Conservation (phyloP, 1,284 basidiomycete genomes). For the Trichosporon asahii region DNA sequence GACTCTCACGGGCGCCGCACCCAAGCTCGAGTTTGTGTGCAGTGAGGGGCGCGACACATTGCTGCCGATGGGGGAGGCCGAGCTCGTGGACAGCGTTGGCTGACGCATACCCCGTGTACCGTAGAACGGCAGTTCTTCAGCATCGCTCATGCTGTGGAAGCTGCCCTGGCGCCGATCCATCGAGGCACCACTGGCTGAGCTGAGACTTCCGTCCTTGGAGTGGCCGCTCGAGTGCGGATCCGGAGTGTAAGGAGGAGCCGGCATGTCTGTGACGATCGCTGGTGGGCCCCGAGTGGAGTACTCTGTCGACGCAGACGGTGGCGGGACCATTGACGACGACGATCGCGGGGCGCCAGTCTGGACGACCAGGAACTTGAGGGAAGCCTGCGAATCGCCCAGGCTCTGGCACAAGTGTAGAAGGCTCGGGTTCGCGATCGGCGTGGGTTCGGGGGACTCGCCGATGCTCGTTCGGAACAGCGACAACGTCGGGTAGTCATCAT, state of each 20-base stretch:
- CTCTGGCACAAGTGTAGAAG: slow-evolving; percentile 69
- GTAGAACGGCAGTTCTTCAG: background rate
- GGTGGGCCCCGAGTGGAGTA: slow-evolving; percentile 17
- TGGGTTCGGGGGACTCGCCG: slow-evolving; percentile 67
- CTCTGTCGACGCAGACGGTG: slow-evolving; percentile 28
- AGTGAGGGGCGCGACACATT: background rate
- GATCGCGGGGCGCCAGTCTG: slow-evolving; percentile 40
- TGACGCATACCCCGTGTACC: background rate
- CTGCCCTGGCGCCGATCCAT: slow-evolving; percentile 26
- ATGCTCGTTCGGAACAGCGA: slow-evolving; percentile 84
- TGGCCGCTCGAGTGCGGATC: slow-evolving; percentile 29
- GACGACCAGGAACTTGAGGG: slow-evolving; percentile 71
- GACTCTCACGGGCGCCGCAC: background rate
- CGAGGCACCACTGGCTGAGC: slow-evolving; percentile 36
- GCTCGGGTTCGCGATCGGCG: slow-evolving; percentile 64
- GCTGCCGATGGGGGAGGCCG: background rate
- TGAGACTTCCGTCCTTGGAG: slow-evolving; percentile 45
- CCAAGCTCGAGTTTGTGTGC: background rate
- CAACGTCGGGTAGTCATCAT: slow-evolving; percentile 71
- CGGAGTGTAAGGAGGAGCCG: slow-evolving; percentile 14
- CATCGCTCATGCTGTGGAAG: slow-evolving; percentile 13
- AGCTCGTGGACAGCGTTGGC: background rate
- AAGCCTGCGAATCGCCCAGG: slow-evolving; percentile 68
- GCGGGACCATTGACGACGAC: slow-evolving; percentile 40
- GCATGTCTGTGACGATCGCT: slow-evolving; percentile 31